Evolutionary conservation across 371 early-diverging fungal species (phyloP), one percentile per base, ranked within the genome.

Genomic region (Apophysomyces variabilis): DNA sequence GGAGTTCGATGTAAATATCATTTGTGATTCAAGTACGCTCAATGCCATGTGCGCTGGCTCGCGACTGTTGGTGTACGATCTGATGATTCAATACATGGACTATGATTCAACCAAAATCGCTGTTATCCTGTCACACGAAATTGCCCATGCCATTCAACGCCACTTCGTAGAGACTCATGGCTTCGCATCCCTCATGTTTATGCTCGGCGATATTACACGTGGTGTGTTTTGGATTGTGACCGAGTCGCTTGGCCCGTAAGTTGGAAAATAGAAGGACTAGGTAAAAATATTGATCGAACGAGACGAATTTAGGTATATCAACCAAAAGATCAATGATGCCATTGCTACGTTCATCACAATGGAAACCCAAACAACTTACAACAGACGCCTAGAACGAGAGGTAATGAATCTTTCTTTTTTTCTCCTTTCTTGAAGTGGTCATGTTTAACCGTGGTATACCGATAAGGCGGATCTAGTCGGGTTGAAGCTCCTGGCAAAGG

Each of bases 161-260:
- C 89, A 89, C 67, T 84, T 85, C 62, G 84, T 83, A 54, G 89
- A 89, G 63, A 80, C 81, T 18, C 85, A 86, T 66, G 89, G 87
- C 0, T 71, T 85, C 43, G 78, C 79, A 3, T 77, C 79, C 0
- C 68, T 81, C 4, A 67, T 78, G 73, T 64, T 83, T 9, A 80
- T 80, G 80, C 62, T 83, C 35, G 77, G 77, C 2, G 83, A 83
- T 65, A 83, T 83, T 38, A 65, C 70, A 6, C 68, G 83, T 7
- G 81, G 80, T 58, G 74, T 79, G 4, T 74, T 83, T 59, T 83
- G 83, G 83, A 72, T 77, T 38, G 62, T 79, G 3, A 80, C 83
- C 0, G 83, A 83, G 54, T 69, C 77, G 7, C 65, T 83, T 21
- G 83, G 83, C 6, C 83, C 83, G 60, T 78, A 66, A 66, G 70